phyloP scores from a whole-genome alignment of 345 rosid species.

The Populus davidiana region DNA sequence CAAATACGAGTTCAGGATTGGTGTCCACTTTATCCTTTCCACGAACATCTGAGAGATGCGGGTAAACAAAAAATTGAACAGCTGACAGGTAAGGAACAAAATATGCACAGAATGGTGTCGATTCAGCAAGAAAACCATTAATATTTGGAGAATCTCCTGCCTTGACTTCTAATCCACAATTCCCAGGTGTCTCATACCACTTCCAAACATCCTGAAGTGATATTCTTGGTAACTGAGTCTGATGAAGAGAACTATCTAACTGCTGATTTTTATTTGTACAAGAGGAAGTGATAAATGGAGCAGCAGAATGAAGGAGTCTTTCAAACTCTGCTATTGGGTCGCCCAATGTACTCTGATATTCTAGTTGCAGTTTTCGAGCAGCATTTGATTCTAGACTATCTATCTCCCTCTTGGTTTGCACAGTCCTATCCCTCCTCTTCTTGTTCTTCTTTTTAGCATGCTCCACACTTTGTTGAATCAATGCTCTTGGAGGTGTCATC shows the following conservation, averaged over 20 bases:
- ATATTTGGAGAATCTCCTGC: conserved; percentile 7
- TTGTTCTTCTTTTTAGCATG: neutral
- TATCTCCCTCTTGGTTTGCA: neutral
- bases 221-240: conserved; percentile 13
- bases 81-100: conserved; percentile 36
- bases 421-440: neutral
- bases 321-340: conserved; percentile 28
- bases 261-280: neutral
- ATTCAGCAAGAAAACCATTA: neutral
- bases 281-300: conserved; percentile 18
- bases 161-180: conserved; percentile 28
- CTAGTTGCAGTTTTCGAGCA: conserved; percentile 22
- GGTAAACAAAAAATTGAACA: conserved; percentile 22
- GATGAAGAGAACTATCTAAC: conserved; percentile 7
- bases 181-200: conserved; percentile 30
- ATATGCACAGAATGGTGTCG: conserved; percentile 22
- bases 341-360: conserved; percentile 13
- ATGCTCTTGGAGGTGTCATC: neutral
- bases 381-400: conserved; percentile 5
- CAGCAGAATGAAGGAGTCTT: conserved; percentile 21
- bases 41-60: conserved; percentile 7
- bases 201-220: conserved; percentile 30
- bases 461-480: conserved; percentile 2
- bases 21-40: neutral
- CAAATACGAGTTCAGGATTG: conserved; percentile 25